phyloP scores from a whole-genome alignment of 768 basidiomycete genomes.

The Wakefieldia striispora region DNA sequence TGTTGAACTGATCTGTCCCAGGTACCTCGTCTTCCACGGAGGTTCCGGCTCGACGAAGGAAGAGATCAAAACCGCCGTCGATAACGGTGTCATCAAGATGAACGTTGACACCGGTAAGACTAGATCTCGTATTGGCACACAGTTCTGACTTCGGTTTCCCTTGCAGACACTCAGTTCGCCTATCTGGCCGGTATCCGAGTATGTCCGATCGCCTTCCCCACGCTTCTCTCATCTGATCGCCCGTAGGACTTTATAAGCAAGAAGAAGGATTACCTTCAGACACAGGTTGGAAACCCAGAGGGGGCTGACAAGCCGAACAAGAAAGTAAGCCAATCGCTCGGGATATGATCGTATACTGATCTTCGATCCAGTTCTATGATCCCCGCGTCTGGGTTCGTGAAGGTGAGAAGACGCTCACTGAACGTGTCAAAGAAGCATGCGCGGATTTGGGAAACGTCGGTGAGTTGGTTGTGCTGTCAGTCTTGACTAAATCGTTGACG shows the following conservation, averaged over 20 bases:
- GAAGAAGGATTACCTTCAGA: conserved; percentile 84
- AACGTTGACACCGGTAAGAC: conserved; percentile 86
- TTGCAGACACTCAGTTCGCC: conserved; percentile 82
- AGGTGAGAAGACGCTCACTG: conserved; percentile 89
- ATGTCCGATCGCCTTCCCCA: conserved; percentile 15
- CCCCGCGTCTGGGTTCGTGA: conserved; percentile 99
- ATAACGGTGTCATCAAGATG: conserved; percentile 97
- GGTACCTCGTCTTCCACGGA: conserved; percentile 99
- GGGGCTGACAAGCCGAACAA: conserved; percentile 98
- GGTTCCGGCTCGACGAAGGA: conserved; percentile 97
- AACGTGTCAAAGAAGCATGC: conserved; percentile 93
- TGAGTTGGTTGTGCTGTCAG: conserved; percentile 29
- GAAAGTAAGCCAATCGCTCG: conserved; percentile 55
- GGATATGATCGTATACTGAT: background rate
- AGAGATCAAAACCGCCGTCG: conserved; percentile 90
- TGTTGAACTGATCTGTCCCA: conserved; percentile 26
- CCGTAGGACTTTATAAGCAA: conserved; percentile 76
- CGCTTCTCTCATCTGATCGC: background rate
- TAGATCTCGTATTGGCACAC: background rate
- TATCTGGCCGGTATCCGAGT: conserved; percentile 85
- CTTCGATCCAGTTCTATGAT: conserved; percentile 68
- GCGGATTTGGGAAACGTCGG: conserved; percentile 75
- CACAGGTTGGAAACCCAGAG: conserved; percentile 97
- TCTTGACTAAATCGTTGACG: background rate
- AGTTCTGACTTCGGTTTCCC: conserved; percentile 2